Evolutionary conservation across 306 rosid species (phyloP).

Genomic region (Dryas octopetala): DNA sequence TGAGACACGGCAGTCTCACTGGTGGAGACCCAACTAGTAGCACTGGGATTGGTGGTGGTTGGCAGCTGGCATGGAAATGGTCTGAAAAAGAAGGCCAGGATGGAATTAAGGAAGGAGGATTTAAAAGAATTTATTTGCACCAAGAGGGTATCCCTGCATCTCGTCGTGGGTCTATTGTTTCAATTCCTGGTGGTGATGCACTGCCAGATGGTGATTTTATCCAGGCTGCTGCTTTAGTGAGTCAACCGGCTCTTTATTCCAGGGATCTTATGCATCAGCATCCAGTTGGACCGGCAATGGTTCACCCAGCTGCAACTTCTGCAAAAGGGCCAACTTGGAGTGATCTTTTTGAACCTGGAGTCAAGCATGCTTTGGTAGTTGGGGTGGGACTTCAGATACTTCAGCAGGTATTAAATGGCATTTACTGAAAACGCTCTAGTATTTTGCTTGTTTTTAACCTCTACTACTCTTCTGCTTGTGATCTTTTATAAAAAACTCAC

Average conservation of each 20-base stretch:
- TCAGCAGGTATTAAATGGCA: slow-evolving; percentile 67
- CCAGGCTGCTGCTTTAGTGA: slow-evolving; percentile 80
- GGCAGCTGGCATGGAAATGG: slow-evolving; percentile 99
- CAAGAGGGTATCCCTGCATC: slow-evolving; percentile 79
- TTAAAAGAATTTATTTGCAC: slow-evolving; percentile 83
- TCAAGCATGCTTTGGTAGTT: slow-evolving; percentile 74
- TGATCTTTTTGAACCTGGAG: slow-evolving; percentile 80
- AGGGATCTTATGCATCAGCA: slow-evolving; percentile 59
- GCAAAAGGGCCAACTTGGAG: slow-evolving; percentile 50
- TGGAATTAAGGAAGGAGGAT: slow-evolving; percentile 82
- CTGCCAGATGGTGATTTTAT: slow-evolving; percentile 54
- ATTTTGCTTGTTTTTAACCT: neutral
- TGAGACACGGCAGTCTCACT: slow-evolving; percentile 57
- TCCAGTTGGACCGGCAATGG: slow-evolving; percentile 75
- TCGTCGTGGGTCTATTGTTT: slow-evolving; percentile 72
- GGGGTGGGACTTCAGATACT: slow-evolving; percentile 92
- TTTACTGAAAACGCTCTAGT: slow-evolving; percentile 12
- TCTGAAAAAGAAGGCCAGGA: slow-evolving; percentile 69
- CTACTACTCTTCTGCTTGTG: neutral
- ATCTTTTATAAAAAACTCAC: no score
- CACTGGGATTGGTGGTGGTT: slow-evolving; percentile 91
- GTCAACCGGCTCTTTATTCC: slow-evolving; percentile 54
- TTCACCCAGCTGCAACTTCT: slow-evolving; percentile 38
- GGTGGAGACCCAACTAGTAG: slow-evolving; percentile 67
- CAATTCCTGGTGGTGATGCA: slow-evolving; percentile 66